Evolutionary conservation across 2,329 filamentous ascomycete genomes (phyloP), one percentile per base, ranked within the genome.

Genomic region (Chalaropsis ovoidea): DNA sequence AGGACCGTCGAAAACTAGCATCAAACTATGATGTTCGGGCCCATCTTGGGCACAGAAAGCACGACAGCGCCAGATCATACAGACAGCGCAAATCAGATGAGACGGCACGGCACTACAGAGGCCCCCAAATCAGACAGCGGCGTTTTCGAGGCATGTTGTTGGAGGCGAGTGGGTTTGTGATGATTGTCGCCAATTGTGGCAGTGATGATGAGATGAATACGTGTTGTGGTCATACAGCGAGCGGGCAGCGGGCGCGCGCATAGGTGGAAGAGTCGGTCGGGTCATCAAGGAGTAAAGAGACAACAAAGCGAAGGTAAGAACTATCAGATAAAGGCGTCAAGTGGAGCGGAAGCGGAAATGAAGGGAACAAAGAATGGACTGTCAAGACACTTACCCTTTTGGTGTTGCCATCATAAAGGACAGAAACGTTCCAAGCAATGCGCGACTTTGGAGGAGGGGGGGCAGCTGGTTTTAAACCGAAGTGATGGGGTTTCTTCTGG

Each of bases 381-480:
- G 41, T 22, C 41, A 56, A 39, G 45, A 45, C 22, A 67, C 65
- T 67, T 67, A 67, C 65, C 22, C 35, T 63, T 67, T 67, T 60
- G 56, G 61, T 63, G 65, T 64, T 62, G 65, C 61, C 65, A 67
- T 67, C 62, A 41, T 67, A 62, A 52, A 67, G 54, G 43, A 63
- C 39, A 60, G 49, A 41, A 61, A 63, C 61, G 52, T 45, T 60
- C 61, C 31, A 45, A n/a, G 54, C 54, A 35, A n/a, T n/a, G 61
- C 65, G 61, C 61, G 61, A 67, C 39, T 60, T 61, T 63, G 19
- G 65, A 60, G 62, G 62, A 63, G 65, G 62, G 65, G 62, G 42
- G 42, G 58, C 52, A 35, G 61, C 49, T 49, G 60, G 61, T 67
- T 66, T 63, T 67, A 67, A 61, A 42, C 43, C 22, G n/a, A 54